Conservation (phyloP, 2,329 filamentous ascomycete species). For the Talaromyces sp. region DNA sequence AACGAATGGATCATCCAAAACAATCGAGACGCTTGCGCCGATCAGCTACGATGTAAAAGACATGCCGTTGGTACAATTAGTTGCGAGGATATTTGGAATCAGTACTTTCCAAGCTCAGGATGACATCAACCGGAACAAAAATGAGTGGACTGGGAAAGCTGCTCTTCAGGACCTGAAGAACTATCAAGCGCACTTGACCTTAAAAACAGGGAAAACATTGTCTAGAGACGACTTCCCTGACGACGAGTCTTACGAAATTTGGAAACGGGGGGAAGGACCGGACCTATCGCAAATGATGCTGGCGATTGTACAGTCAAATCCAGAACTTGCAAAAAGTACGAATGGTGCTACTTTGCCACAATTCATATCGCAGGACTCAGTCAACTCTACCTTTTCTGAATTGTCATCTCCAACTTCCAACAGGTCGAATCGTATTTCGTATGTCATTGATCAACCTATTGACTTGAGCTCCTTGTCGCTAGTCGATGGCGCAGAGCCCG, state of each 20-base stretch:
- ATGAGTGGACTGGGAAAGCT: constrained; percentile 84
- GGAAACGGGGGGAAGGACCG: constrained; percentile 85
- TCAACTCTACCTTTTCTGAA: constrained; percentile 45
- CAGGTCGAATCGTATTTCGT: constrained; percentile 47
- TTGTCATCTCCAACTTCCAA: constrained; percentile 47
- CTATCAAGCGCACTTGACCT: constrained; percentile 84
- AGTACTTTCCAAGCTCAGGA: constrained; percentile 75
- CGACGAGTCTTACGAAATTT: constrained; percentile 81
- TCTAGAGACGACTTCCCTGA: constrained; percentile 83
- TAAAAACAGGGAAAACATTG: constrained; percentile 72
- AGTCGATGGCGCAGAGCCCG: constrained; percentile 46
- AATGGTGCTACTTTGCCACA: constrained; percentile 58
- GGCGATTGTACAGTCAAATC: constrained; percentile 80
- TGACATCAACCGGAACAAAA: constrained; percentile 78
- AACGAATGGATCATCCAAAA: constrained; percentile 57
- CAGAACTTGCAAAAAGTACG: constrained; percentile 76
- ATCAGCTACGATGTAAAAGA: constrained; percentile 92
- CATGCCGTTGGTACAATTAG: constrained; percentile 87
- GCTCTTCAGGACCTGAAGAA: constrained; percentile 87
- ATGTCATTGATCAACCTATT: constrained; percentile 64
- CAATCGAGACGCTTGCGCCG: constrained; percentile 77
- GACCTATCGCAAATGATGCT: constrained; percentile 92
- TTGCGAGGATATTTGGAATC: constrained; percentile 81
- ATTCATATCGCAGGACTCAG: constrained; percentile 38
- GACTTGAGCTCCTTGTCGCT: constrained; percentile 60